A percentile compares a stretch with the other conserved stretches of the same genome.
These are phyloP conservation scores for Penicillium sclerotigenum DNA, from an alignment of 2,329 filamentous ascomycete genomes.

Conservation along the genomic window DNA sequence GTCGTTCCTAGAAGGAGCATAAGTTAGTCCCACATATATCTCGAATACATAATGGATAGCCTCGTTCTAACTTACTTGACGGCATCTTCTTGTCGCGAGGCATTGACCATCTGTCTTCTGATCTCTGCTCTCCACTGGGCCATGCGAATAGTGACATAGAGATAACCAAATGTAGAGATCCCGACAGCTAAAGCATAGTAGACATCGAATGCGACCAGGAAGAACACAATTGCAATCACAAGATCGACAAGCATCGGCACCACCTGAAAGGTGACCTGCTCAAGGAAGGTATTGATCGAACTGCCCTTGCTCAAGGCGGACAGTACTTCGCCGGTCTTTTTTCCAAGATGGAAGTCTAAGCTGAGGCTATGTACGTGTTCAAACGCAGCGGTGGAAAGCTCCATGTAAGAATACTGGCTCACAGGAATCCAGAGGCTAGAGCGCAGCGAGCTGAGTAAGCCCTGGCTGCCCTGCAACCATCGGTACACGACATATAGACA, in stretches of 20 bases:
- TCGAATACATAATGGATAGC: not conserved
- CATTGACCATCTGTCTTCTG: conserved; percentile 89
- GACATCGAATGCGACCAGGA: conserved; percentile 74
- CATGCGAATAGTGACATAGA: conserved; percentile 95
- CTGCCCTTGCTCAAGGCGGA: conserved; percentile 95
- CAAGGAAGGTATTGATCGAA: conserved; percentile 93
- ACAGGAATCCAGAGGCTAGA: conserved; percentile 93
- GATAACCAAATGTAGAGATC: conserved; percentile 91
- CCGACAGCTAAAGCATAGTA: conserved; percentile 88
- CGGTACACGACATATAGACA: conserved; percentile 73
- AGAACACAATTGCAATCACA: conserved; percentile 77
- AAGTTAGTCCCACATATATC: not conserved
- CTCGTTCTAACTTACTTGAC: conserved; percentile 63
- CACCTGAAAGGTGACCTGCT: conserved; percentile 94
- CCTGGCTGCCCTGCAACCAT: conserved; percentile 82
- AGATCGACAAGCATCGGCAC: conserved; percentile 93
- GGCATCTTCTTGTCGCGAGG: conserved; percentile 89
- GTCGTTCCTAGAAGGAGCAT: conserved; percentile 62
- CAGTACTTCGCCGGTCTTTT: conserved; percentile 92
- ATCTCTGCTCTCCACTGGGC: conserved; percentile 89
- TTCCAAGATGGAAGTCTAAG: conserved; percentile 92
- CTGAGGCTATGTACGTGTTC: conserved; percentile 95
- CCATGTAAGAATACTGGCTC: conserved; percentile 92
- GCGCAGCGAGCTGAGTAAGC: conserved; percentile 76
- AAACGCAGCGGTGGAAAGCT: conserved; percentile 90